Conservation (phyloP, 2,329 filamentous ascomycete genomes). For the Achaetomium macrosporum region DNA sequence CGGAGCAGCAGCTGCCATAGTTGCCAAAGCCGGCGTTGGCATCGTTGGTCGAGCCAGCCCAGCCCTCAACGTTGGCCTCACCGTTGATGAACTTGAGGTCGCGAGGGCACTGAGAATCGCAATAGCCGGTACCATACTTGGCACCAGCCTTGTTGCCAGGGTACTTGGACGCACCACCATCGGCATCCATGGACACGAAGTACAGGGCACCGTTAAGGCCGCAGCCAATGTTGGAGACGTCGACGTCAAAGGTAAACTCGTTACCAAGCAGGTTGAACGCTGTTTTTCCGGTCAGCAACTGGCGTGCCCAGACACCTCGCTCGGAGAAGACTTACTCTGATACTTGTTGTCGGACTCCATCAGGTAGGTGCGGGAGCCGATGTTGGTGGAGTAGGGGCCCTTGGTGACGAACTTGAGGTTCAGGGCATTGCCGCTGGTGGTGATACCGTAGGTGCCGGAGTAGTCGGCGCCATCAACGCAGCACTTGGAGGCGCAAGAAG, state of each 20-base stretch:
- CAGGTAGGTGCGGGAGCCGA: conserved; percentile 57
- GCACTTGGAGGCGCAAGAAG: conserved; percentile 44
- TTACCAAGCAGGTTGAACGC: conserved; percentile 58
- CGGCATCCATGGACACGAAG: conserved; percentile 55
- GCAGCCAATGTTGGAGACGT: conserved; percentile 61
- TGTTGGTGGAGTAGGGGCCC: conserved; percentile 40
- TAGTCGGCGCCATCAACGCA: conserved; percentile 51
- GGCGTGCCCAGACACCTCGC: too few species aligned
- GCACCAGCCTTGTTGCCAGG: conserved; percentile 47
- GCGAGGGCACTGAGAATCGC: conserved; percentile 49
- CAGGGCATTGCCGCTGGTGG: conserved; percentile 45
- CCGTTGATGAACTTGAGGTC: conserved; percentile 55
- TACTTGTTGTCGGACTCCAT: conserved; percentile 58
- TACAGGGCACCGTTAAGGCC: conserved; percentile 69
- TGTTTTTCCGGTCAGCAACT: conserved; percentile 3
- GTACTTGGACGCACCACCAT: conserved; percentile 49
- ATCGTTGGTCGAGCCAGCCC: conserved; percentile 47
- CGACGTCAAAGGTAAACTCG: conserved; percentile 68
- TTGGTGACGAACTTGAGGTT: conserved; percentile 54
- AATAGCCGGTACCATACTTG: conserved; percentile 52
- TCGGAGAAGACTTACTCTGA: conserved; percentile 35
- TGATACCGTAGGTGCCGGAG: conserved; percentile 47
- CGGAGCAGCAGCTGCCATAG: conserved; percentile 54
- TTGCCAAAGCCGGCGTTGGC: conserved; percentile 47
- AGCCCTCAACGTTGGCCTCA: conserved; percentile 48